These are phyloP conservation scores for Tylopilus sp. DNA, from an alignment of 768 basidiomycete genomes.

Conservation along the genomic window DNA sequence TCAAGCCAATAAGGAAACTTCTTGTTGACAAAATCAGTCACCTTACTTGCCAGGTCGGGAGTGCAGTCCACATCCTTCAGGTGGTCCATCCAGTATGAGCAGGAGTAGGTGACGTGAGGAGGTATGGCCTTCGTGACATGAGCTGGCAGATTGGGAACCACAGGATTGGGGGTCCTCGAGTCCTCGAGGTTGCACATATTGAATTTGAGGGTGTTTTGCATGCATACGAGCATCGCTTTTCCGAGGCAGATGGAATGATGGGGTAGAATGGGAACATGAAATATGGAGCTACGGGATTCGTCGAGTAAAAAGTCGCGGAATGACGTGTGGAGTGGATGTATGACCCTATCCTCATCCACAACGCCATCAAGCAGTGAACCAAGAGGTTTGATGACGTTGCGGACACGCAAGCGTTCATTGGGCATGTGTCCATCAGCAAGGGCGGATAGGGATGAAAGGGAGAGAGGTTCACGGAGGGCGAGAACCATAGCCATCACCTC, in stretches of 20 bases:
- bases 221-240: background rate
- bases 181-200: too few species aligned
- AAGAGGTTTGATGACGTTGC: background rate
- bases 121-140: too few species aligned
- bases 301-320: background rate
- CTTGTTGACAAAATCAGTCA: constrained; percentile 6
- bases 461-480: background rate
- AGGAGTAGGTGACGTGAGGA: background rate
- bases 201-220: background rate
- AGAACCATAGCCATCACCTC: background rate
- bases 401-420: background rate
- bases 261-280: background rate
- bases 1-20: too few species aligned
- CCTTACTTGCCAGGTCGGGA: too few species aligned
- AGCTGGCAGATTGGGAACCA: background rate
- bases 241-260: background rate
- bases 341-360: background rate
- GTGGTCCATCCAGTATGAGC: background rate
- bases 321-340: background rate
- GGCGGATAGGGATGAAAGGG: background rate
- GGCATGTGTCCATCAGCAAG: background rate
- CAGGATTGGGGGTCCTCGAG: background rate
- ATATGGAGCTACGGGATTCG: background rate
- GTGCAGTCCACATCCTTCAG: background rate
- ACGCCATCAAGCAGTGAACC: background rate